Evolutionary conservation across 805 yeast genomes (phyloP).

Genomic region (Metschnikowia noctiluminum): DNA sequence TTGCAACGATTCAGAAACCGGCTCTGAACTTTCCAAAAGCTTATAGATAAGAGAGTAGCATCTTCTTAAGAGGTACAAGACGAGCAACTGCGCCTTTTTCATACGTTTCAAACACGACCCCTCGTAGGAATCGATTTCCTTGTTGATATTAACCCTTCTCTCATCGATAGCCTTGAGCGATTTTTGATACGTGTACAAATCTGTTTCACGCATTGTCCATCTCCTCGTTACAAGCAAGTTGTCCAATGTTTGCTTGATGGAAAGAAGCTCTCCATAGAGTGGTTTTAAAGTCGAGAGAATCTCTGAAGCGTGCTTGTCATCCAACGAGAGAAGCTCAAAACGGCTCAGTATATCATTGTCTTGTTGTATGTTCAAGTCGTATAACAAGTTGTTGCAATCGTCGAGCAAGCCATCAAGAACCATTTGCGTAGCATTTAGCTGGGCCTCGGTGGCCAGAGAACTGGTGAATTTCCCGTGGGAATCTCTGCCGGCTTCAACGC

Average conservation of each 20-base stretch:
- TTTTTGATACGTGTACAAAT: constrained; percentile 79
- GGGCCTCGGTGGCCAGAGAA: constrained; percentile 19
- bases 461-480: constrained; percentile 50
- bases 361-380: constrained; percentile 56
- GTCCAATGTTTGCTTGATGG: constrained; percentile 70
- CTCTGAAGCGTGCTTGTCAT: constrained; percentile 38
- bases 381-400: constrained; percentile 73
- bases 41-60: constrained; percentile 90
- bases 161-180: constrained; percentile 72
- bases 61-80: constrained; percentile 78
- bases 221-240: constrained; percentile 86
- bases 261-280: constrained; percentile 60
- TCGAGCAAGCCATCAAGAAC: constrained; percentile 74
- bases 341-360: constrained; percentile 24
- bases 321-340: constrained; percentile 23
- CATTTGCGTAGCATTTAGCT: constrained; percentile 31
- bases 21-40: constrained; percentile 87
- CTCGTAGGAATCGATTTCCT: constrained; percentile 20
- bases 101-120: constrained; percentile 15
- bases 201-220: constrained; percentile 97
- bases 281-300: constrained; percentile 33
- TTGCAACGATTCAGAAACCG: constrained; percentile 89
- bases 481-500: constrained; percentile 43
- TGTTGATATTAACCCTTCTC: constrained; percentile 47
- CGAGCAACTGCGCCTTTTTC: constrained; percentile 42